A percentile compares a stretch with the other conserved stretches of the same genome.
Conservation (phyloP, 306 rosid species). For the Casuarina cunninghamiana region DNA sequence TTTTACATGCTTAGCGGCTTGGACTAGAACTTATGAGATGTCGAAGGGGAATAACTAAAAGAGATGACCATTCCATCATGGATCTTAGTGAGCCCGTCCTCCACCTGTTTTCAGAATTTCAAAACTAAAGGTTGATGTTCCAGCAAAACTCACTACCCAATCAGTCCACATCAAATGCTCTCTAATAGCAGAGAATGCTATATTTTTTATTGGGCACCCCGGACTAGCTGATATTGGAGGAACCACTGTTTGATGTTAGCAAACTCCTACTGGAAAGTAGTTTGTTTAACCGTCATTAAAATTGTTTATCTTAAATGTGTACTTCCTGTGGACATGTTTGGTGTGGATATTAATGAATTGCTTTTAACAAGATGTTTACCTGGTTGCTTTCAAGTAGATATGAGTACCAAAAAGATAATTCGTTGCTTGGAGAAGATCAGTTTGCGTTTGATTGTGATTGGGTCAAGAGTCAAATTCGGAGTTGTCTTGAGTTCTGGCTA, state of each 20-base stretch:
- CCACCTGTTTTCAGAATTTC: no score
- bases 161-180: background rate
- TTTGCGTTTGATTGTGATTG: constrained; percentile 57
- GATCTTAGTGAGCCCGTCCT: no score
- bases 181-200: background rate
- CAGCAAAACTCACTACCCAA: no score
- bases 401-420: constrained; percentile 71
- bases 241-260: background rate
- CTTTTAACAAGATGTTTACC: constrained; percentile 8
- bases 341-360: constrained; percentile 3
- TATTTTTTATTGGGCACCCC: background rate
- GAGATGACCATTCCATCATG: no score
- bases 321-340: background rate
- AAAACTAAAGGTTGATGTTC: no score
- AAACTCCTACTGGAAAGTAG: background rate
- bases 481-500: constrained; percentile 69
- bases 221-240: background rate
- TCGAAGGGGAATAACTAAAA: no score
- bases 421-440: constrained; percentile 69
- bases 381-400: constrained; percentile 54
- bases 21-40: no score
- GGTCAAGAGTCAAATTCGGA: constrained; percentile 52
- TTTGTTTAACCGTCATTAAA: background rate
- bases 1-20: background rate
- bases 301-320: background rate